Evolutionary conservation across 306 rosid genomes (phyloP), one percentile per base, ranked within the genome.

Genomic region (Erythrophleum fordii): DNA sequence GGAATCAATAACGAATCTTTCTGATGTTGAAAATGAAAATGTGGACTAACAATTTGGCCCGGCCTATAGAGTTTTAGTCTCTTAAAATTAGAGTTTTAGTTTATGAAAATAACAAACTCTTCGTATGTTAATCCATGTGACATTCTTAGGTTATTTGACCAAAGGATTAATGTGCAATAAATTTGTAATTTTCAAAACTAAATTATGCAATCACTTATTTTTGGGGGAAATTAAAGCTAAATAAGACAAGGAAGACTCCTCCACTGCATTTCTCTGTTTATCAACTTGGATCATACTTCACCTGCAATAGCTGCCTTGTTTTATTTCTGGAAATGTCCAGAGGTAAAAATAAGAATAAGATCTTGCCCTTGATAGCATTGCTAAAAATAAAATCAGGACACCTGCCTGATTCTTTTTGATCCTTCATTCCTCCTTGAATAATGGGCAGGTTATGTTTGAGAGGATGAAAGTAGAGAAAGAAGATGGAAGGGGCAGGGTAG

Each of bases 391-490:
- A n/a, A n/a, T n/a, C 13, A 20, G 20, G 11, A 55, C 7, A 22
- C 61, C 11, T 55, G 10, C 23, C 20, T 20, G 26, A 55, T 55
- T n/a, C 13, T 55, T 13, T 20, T 22, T 9, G 31, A 56, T 23
- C 16, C 55, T 66, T 39, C 29, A 20, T 23, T 25, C 41, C 8
- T 26, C 10, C 22, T 48, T 13, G 1, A 29, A 16, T 14, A 6
- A 41, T 20, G 16, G 42, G 67, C 53, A 88, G 92, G 86, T 83
- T 41, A 85, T 86, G 92, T 86, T 86, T 45, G 90, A 90, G 83
- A 86, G 75, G 76, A 77, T 83, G 79, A 90, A 74, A 75, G 12
- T 78, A 49, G 89, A 86, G 80, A 90, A 86, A 64, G 94, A 88
- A 65, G 92, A 86, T 64, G 92, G 91, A 66, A 73, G 87, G 72